These are phyloP conservation scores for Penicillium lagena DNA, from an alignment of 495 filamentous ascomycete genomes.

Conservation along the genomic window DNA sequence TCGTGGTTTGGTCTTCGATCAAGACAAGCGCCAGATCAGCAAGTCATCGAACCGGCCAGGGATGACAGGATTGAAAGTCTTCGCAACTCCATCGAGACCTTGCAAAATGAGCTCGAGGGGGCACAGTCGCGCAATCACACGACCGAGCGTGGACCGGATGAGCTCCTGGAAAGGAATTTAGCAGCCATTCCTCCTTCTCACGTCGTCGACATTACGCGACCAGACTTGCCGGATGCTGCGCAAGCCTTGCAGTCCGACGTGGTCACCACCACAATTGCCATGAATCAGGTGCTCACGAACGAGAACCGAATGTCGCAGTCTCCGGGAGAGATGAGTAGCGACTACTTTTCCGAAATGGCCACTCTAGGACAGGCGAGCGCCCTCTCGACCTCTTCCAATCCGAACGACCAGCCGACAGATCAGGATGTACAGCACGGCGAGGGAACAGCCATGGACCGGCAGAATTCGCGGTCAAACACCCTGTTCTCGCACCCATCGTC, in stretches of 20 bases:
- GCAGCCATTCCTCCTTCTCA: slow-evolving; percentile 2
- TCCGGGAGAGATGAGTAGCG: slow-evolving; percentile 30
- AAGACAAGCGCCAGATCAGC: slow-evolving; percentile 8
- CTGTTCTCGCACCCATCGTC: slow-evolving; percentile 36
- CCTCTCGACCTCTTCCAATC: slow-evolving; percentile 7
- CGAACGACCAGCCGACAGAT: slow-evolving; percentile 9
- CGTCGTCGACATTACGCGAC: not conserved
- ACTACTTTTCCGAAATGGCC: slow-evolving; percentile 24
- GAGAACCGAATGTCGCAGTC: slow-evolving; percentile 34
- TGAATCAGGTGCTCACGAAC: slow-evolving; percentile 26
- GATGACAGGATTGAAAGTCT: slow-evolving; percentile 21
- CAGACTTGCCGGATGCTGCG: slow-evolving; percentile 3
- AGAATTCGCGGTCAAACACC: slow-evolving; percentile 34
- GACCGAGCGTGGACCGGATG: not conserved
- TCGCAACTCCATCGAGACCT: slow-evolving; percentile 21
- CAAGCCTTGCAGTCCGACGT: too few species aligned
- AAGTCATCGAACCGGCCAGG: slow-evolving; percentile 6
- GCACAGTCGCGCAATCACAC: slow-evolving; percentile 10
- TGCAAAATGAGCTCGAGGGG: slow-evolving; percentile 25
- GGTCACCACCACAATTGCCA: not conserved
- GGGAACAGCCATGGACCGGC: slow-evolving; percentile 10
- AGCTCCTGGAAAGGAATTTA: slow-evolving; percentile 1
- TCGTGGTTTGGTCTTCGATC: slow-evolving; percentile 24
- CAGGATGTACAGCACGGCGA: slow-evolving; percentile 3
- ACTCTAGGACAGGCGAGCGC: slow-evolving; percentile 20